Evolutionary conservation across 495 filamentous ascomycete species (phyloP).

Genomic region (Barbatosphaeria neglecta): DNA sequence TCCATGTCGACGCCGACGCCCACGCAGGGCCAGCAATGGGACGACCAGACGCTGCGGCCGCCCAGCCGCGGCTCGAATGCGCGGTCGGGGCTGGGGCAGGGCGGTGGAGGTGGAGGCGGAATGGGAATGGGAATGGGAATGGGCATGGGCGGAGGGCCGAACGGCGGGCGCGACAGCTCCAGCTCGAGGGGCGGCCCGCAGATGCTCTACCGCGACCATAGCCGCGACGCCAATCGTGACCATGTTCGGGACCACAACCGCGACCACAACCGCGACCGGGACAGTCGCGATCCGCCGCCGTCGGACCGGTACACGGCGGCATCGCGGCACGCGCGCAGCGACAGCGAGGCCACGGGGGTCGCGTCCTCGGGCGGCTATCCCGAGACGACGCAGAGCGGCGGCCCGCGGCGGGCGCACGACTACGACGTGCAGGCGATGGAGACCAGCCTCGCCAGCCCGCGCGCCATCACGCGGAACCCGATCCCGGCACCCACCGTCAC

Average conservation of each 20-base stretch:
- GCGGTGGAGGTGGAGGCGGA: too few relatives aligned
- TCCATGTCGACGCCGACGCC: constrained; percentile 37
- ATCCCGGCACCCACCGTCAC: constrained; percentile 86
- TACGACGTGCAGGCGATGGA: constrained; percentile 97
- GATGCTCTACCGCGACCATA: too few relatives aligned
- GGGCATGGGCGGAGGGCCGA: too few relatives aligned
- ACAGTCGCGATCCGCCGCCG: constrained; percentile 47
- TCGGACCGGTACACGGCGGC: constrained; percentile 47
- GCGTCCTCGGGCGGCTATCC: constrained; percentile 68
- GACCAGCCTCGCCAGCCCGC: constrained; percentile 65
- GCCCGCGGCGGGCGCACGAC: constrained; percentile 63
- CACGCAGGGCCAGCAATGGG: constrained; percentile 30
- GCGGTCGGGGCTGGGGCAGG: constrained; percentile 19
- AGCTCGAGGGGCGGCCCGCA: neutral
- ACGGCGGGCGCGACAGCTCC: constrained; percentile 4
- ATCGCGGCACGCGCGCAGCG: constrained; percentile 62
- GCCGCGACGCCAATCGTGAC: too few relatives aligned
- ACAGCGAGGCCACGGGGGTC: constrained; percentile 56
- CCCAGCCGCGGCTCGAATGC: constrained; percentile 36
- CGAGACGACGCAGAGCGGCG: constrained; percentile 46
- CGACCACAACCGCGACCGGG: constrained; percentile 33
- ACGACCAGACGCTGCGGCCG: constrained; percentile 34
- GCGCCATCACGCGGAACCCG: constrained; percentile 67
- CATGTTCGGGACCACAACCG: too few relatives aligned
- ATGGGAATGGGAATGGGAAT: constrained; percentile 16